Percentiles rank a stretch among this genome's conserved stretches.
Evolutionary conservation across 768 basidiomycete species (phyloP).

Genomic region (Cyathus striatus): DNA sequence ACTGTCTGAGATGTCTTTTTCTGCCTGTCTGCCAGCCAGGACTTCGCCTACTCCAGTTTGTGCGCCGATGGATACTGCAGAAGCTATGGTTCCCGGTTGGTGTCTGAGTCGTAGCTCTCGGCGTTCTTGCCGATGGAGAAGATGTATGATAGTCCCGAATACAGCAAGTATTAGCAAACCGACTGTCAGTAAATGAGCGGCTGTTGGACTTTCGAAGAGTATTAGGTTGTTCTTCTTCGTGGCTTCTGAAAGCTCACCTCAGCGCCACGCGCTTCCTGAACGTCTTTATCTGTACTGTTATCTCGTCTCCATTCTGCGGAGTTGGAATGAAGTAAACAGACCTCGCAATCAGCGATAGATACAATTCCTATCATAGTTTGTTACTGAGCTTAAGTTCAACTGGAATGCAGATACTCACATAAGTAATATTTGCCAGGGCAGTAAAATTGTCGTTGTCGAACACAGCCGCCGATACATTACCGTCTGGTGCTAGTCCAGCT

Average conservation of each 20-base stretch:
- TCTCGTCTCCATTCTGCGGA: constrained; percentile 20
- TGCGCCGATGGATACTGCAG: constrained; percentile 49
- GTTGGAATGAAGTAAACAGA: constrained; percentile 44
- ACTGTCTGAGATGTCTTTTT: constrained; percentile 33
- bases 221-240: background rate
- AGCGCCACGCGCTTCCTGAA: constrained; percentile 43
- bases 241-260: constrained; percentile 24
- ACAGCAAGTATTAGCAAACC: constrained; percentile 41
- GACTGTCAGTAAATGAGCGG: constrained; percentile 36
- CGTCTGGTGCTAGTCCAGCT: constrained; percentile 30
- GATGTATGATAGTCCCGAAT: constrained; percentile 36
- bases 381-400: too few species aligned
- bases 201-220: constrained; percentile 25
- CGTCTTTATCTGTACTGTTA: constrained; percentile 37
- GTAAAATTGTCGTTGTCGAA: constrained; percentile 33
- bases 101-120: constrained; percentile 38
- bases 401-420: too few species aligned
- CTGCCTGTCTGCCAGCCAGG: constrained; percentile 34
- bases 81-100: constrained; percentile 50
- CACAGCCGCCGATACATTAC: constrained; percentile 30
- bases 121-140: constrained; percentile 41
- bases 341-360: constrained; percentile 45
- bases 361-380: constrained; percentile 39
- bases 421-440: constrained; percentile 33
- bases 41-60: constrained; percentile 43